A percentile compares a stretch with the other conserved stretches of the same genome.
phyloP scores from a whole-genome alignment of 306 rosid species.

The Trifolium dubium region DNA sequence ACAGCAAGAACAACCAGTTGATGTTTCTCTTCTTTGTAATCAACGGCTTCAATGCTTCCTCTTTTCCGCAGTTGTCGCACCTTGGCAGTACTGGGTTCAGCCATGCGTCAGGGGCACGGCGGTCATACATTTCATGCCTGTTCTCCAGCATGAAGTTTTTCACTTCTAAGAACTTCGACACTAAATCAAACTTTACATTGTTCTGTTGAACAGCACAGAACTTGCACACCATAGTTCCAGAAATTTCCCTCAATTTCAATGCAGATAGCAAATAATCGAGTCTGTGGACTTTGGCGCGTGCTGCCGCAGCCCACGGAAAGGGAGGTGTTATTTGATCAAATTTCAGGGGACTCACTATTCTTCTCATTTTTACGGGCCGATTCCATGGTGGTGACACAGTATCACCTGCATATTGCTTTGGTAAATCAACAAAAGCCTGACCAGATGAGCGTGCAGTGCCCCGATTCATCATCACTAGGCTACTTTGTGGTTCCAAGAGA shows the following conservation, averaged over 20 bases:
- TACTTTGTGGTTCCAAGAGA: too few relatives aligned
- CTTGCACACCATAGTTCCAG: not conserved
- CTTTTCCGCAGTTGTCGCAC: not conserved
- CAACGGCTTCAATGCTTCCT: too few relatives aligned
- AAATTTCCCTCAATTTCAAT: not conserved
- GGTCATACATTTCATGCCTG: not conserved
- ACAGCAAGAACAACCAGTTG: slow-evolving; percentile 67
- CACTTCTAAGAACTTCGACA: not conserved
- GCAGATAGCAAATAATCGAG: not conserved
- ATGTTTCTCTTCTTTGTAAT: slow-evolving; percentile 30
- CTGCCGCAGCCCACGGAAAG: not conserved
- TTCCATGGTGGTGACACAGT: too few relatives aligned
- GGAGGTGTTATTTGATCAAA: too few relatives aligned
- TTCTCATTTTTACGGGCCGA: too few relatives aligned
- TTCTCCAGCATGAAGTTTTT: not conserved
- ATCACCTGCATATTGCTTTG: too few relatives aligned
- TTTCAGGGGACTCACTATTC: too few relatives aligned
- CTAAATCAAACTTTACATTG: not conserved
- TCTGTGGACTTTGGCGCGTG: not conserved
- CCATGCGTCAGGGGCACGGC: too few relatives aligned
- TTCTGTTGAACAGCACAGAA: not conserved
- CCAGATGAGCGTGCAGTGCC: too few relatives aligned
- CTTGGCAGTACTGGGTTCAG: not conserved
- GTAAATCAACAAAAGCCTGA: too few relatives aligned
- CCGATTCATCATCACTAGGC: too few relatives aligned